These are phyloP conservation scores for Talaromyces atroroseus DNA, from an alignment of 2,329 filamentous ascomycete genomes.

Conservation along the genomic window DNA sequence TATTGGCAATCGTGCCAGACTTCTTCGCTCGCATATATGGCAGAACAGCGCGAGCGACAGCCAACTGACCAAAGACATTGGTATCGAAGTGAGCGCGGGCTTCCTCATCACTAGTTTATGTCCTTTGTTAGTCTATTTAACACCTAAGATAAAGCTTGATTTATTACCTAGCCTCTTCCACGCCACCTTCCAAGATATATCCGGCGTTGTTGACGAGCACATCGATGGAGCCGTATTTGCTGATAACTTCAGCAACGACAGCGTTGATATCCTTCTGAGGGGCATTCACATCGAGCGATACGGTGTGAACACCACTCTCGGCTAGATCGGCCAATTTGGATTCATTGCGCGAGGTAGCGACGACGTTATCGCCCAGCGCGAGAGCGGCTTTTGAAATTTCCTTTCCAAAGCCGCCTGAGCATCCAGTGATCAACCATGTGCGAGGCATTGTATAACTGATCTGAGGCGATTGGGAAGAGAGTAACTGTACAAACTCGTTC, in stretches of 20 bases:
- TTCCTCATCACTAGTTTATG: constrained; percentile 2
- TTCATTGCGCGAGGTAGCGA: not conserved
- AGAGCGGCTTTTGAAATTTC: not conserved
- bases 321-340: not conserved
- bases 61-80: constrained; percentile 10
- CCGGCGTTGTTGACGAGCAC: constrained; percentile 13
- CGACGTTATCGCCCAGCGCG: not conserved
- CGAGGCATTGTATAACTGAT: not conserved
- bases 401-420: constrained; percentile 1
- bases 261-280: not conserved
- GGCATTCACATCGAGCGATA: not conserved
- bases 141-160: no score
- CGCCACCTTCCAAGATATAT: constrained; percentile 12
- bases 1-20: constrained; percentile 7
- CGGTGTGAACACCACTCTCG: not conserved
- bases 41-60: constrained; percentile 6
- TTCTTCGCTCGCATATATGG: constrained; percentile 4
- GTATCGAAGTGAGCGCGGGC: constrained; percentile 8
- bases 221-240: constrained; percentile 11
- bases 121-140: not conserved
- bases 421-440: constrained; percentile 9
- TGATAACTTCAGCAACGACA: not conserved
- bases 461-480: no score
- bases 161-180: constrained; percentile 12
- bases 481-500: no score